Evolutionary conservation across 2,329 filamentous ascomycete genomes (phyloP).

Genomic region (Monilinia vaccinii-corymbosi): DNA sequence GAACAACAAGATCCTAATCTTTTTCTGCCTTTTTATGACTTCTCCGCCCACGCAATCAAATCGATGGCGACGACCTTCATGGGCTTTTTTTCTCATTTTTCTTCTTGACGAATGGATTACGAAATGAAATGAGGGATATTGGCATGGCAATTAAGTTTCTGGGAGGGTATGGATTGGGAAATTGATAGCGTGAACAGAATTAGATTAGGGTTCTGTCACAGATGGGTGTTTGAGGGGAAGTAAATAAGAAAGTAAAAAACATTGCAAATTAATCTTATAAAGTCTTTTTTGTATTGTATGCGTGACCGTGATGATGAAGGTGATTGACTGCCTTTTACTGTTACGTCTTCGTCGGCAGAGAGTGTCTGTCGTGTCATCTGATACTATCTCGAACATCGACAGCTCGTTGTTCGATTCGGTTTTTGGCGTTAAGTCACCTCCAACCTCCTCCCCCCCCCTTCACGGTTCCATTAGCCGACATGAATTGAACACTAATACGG

Average conservation of each 20-base stretch:
- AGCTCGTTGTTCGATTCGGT: no score
- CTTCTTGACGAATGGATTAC: not conserved
- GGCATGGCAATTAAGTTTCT: conserved; percentile 1
- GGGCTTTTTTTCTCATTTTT: not conserved
- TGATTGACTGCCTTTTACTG: no score
- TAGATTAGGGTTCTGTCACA: conserved; percentile 8
- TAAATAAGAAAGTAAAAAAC: conserved; percentile 11
- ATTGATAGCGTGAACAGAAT: conserved; percentile 5
- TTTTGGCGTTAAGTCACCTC: no score
- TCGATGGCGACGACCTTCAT: not conserved
- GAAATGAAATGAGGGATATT: conserved; percentile 2
- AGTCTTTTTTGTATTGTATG: not conserved
- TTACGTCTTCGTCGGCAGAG: no score
- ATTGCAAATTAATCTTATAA: conserved; percentile 7
- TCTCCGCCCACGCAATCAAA: not conserved
- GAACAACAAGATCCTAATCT: not conserved
- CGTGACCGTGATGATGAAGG: not conserved
- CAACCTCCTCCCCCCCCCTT: no score
- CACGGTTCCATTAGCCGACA: no score
- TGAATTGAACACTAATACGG: no score
- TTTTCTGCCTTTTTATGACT: conserved; percentile 3
- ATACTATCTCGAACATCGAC: no score
- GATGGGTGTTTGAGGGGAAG: not conserved
- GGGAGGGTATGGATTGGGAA: conserved; percentile 1
- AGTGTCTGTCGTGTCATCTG: no score